Evolutionary conservation across 805 yeast species (phyloP).

Genomic region (Wickerhamiella lipophila): DNA sequence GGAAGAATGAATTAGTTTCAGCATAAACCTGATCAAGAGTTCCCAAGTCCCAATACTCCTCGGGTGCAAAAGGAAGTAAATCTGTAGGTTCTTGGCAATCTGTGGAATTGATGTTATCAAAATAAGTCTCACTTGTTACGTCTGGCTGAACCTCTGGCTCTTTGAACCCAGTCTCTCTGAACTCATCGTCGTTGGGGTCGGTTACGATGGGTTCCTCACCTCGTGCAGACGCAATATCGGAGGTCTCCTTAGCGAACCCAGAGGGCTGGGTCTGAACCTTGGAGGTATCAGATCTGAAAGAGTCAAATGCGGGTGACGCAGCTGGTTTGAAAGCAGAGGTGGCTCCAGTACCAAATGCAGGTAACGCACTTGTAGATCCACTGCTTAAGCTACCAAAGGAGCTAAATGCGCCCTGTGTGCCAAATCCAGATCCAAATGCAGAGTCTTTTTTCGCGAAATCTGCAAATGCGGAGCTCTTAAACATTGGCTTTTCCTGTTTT

Average conservation of each 20-base stretch:
- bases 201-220: not conserved
- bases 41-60: not conserved
- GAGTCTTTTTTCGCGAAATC: not conserved
- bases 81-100: not conserved
- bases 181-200: not conserved
- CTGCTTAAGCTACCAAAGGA: not conserved
- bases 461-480: not conserved
- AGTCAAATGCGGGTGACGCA: too few relatives aligned
- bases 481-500: not conserved
- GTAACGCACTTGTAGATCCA: not conserved
- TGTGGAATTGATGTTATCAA: constrained; percentile 3
- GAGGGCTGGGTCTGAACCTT: too few relatives aligned
- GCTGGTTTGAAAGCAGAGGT: too few relatives aligned
- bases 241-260: not conserved
- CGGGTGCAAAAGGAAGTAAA: constrained; percentile 6
- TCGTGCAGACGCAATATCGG: not conserved
- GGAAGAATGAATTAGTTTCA: constrained; percentile 17
- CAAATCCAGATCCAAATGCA: not conserved
- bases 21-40: constrained; percentile 17
- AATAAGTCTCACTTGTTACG: not conserved
- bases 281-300: too few relatives aligned
- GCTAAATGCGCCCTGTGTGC: not conserved
- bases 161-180: not conserved
- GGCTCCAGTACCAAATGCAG: not conserved
- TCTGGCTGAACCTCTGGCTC: not conserved